Conservation (phyloP, 345 rosid genomes). For the Schrenkiella parvula region DNA sequence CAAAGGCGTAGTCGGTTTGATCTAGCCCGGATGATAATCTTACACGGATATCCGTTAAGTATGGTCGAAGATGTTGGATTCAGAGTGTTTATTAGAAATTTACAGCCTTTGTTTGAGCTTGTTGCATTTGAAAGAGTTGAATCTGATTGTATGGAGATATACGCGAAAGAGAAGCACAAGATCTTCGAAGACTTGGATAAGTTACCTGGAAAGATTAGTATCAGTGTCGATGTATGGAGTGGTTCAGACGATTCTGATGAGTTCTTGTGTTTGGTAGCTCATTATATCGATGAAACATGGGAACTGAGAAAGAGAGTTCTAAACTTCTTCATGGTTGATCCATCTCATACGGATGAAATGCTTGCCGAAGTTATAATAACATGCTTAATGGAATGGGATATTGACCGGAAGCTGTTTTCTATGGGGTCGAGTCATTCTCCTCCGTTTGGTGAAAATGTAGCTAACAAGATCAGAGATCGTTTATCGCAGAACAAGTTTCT, state of each 20-base stretch:
- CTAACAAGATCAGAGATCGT: slow-evolving; percentile 55
- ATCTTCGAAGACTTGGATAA: slow-evolving; percentile 61
- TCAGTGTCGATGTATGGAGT: slow-evolving; percentile 56
- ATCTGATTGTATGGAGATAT: slow-evolving; percentile 75
- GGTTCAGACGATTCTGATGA: slow-evolving; percentile 41
- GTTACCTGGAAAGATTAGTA: slow-evolving; percentile 68
- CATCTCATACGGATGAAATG: slow-evolving; percentile 54
- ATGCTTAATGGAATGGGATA: slow-evolving; percentile 84
- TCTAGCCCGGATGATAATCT: slow-evolving; percentile 75
- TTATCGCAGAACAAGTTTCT: slow-evolving; percentile 68
- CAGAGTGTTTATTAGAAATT: slow-evolving; percentile 60
- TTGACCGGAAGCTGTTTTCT: slow-evolving; percentile 68
- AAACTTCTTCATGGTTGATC: slow-evolving; percentile 50
- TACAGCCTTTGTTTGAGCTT: slow-evolving; percentile 68
- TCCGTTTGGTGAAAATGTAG: slow-evolving; percentile 40
- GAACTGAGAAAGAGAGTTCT: slow-evolving; percentile 53
- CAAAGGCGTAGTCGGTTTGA: slow-evolving; percentile 70
- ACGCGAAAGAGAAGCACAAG: slow-evolving; percentile 61
- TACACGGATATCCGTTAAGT: slow-evolving; percentile 63
- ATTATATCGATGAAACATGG: slow-evolving; percentile 70
- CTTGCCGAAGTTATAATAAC: slow-evolving; percentile 58
- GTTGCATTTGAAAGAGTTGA: slow-evolving; percentile 51
- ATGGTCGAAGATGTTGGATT: slow-evolving; percentile 85
- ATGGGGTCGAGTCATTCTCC: slow-evolving; percentile 52
- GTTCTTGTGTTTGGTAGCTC: slow-evolving; percentile 56